Evolutionary conservation across 768 basidiomycete genomes (phyloP), one percentile per base, ranked within the genome.

Genomic region (Leccinum boreale): DNA sequence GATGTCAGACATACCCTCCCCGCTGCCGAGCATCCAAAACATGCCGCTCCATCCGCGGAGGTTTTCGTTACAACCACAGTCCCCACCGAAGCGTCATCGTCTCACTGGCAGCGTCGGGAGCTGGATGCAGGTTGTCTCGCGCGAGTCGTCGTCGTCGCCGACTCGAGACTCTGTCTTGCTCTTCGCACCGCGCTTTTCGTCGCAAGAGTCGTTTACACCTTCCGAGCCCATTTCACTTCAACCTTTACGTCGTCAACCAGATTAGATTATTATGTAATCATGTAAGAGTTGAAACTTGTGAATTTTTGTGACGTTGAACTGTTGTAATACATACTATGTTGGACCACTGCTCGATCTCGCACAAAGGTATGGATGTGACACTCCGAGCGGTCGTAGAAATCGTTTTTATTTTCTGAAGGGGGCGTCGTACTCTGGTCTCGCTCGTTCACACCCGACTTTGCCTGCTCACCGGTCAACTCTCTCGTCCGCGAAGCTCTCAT

Each of bases 311-410:
- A 17, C 15, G 4, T 28, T 11, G 10, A 10, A 19, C 2, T 15
- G 28, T 10, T 29, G 3, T 5, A 9, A 10, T 19, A 56, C 26
- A 26, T 26, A 28, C 28, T 28, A 97, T 97, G 94, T 84, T 97
- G 58, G 95, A 98, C 75, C 91, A 94, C 74, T 92, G 94, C 72
- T 94, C 93, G 28, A 96, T 98, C 67, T 92, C 92, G 9, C 93
- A 94, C 73, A 92, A 92, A 82, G 93, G 94, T 89, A 72, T 50
- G 28, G 28, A 28, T 26, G 26, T 26, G 26, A 26, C 26, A 26
- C 26, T 26, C 26, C 26, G 26, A 26, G 8, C 28, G 36, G 5
- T 15, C 26, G 17, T 49, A 15, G 4, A 5, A 49, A 8, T 9
- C 28, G 9, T 28, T 10, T n/a, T 17, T 2, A 26, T 29, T 29